phyloP scores from a whole-genome alignment of 2,329 filamentous ascomycete genomes.

The Neocatenulostroma microsporum region DNA sequence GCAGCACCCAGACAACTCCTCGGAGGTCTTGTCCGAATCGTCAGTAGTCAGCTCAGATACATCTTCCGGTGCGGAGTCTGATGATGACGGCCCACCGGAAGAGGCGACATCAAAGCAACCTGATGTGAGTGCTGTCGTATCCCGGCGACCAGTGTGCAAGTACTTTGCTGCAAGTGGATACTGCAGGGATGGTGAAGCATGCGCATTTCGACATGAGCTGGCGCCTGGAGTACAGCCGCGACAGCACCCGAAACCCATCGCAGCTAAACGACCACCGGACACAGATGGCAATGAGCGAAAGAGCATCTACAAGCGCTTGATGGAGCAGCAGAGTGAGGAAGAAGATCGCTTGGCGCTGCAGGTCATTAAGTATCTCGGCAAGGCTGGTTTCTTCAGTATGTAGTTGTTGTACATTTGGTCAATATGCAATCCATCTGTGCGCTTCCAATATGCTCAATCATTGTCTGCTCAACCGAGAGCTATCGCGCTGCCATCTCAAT shows the following conservation, averaged over 20 bases:
- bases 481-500: too few relatives aligned
- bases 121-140: slow-evolving; percentile 3
- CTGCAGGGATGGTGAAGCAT: slow-evolving; percentile 28
- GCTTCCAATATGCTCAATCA: too few relatives aligned
- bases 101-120: slow-evolving; percentile 30
- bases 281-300: slow-evolving; percentile 6
- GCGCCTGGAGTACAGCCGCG: slow-evolving; percentile 4
- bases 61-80: slow-evolving; percentile 17
- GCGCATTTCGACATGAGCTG: slow-evolving; percentile 27
- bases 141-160: slow-evolving; percentile 17
- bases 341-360: slow-evolving; percentile 36
- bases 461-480: too few relatives aligned
- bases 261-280: background rate
- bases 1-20: slow-evolving; percentile 16
- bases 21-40: slow-evolving; percentile 16
- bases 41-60: slow-evolving; percentile 25
- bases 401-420: too few relatives aligned
- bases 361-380: slow-evolving; percentile 41
- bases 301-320: slow-evolving; percentile 25
- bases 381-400: slow-evolving; percentile 35
- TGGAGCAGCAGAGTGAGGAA: slow-evolving; percentile 40
- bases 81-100: slow-evolving; percentile 33
- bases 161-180: slow-evolving; percentile 26
- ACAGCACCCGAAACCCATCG: background rate
- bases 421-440: too few relatives aligned